Conservation (phyloP, 768 basidiomycete species). For the Rickenella mellea region DNA sequence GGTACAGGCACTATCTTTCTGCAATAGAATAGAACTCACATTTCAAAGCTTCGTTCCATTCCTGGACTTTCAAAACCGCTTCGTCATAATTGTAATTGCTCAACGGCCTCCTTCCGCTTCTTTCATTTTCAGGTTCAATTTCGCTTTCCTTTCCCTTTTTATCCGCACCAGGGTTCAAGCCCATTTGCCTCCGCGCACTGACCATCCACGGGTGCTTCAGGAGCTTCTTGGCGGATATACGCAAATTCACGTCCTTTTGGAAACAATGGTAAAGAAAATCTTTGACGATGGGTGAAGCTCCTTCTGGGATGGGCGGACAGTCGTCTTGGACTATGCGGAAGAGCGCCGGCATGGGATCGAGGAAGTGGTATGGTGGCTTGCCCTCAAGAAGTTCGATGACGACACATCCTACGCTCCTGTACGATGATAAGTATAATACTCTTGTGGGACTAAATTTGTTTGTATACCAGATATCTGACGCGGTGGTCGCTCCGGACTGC, state of each 20-base stretch:
- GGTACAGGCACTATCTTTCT: neutral
- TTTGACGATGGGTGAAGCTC: constrained; percentile 88
- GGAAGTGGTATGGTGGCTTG: constrained; percentile 90
- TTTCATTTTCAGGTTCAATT: constrained; percentile 22
- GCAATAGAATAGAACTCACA: constrained; percentile 36
- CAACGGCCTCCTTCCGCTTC: constrained; percentile 33
- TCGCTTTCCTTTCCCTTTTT: constrained; percentile 27
- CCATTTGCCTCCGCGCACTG: constrained; percentile 68
- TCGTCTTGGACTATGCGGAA: constrained; percentile 99
- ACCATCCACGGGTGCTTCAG: constrained; percentile 95
- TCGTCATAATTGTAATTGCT: constrained; percentile 90
- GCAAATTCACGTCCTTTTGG: constrained; percentile 93
- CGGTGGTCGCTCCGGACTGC: constrained; percentile 92
- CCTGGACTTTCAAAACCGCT: constrained; percentile 89
- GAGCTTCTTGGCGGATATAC: constrained; percentile 89
- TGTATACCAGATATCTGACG: constrained; percentile 87
- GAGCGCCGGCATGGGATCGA: constrained; percentile 96
- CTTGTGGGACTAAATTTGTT: neutral
- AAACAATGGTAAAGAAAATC: constrained; percentile 97
- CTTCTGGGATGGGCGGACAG: constrained; percentile 92
- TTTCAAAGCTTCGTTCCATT: constrained; percentile 97
- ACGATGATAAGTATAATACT: constrained; percentile 2
- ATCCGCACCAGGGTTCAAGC: constrained; percentile 14
- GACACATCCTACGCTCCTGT: constrained; percentile 87
- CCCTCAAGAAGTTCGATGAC: constrained; percentile 90